phyloP scores from a whole-genome alignment of 148 eudicot species.

The Beta vulgaris region DNA sequence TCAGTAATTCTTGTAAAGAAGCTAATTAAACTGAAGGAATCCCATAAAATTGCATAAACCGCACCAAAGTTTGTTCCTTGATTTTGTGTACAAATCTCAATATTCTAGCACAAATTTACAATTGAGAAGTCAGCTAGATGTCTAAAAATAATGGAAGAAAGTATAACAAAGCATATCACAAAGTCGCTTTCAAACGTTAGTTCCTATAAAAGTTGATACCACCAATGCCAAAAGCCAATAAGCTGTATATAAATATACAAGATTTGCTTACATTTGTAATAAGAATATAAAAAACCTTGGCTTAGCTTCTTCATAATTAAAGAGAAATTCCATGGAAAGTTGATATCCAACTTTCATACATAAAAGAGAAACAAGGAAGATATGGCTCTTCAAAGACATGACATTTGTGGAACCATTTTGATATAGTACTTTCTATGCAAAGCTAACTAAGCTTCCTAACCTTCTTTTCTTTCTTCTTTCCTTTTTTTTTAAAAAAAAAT shows the following conservation, averaged over 20 bases:
- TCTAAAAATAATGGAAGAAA: neutral
- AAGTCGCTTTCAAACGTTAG: neutral
- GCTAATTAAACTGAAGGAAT: too few relatives aligned
- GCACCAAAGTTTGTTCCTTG: too few relatives aligned
- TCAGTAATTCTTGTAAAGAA: too few relatives aligned
- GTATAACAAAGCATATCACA: neutral
- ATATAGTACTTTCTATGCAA: neutral
- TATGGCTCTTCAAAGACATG: neutral
- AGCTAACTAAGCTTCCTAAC: conserved; percentile 7
- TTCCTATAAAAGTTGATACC: neutral
- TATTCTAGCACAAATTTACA: neutral
- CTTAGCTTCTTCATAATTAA: too few relatives aligned
- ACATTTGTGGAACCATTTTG: neutral
- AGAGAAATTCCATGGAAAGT: conserved; percentile 5
- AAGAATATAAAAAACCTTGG: too few relatives aligned
- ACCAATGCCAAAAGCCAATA: neutral
- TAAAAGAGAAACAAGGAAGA: neutral
- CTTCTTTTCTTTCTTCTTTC: neutral
- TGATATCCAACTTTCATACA: neutral
- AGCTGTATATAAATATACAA: neutral
- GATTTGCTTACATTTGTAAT: neutral
- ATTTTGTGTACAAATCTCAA: too few relatives aligned
- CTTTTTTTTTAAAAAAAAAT: neutral
- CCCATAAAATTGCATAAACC: too few relatives aligned
- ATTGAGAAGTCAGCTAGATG: neutral